Evolutionary conservation across 2,329 filamentous ascomycete species (phyloP), one percentile per base, ranked within the genome.

Genomic region (Penicillium verrucosum): DNA sequence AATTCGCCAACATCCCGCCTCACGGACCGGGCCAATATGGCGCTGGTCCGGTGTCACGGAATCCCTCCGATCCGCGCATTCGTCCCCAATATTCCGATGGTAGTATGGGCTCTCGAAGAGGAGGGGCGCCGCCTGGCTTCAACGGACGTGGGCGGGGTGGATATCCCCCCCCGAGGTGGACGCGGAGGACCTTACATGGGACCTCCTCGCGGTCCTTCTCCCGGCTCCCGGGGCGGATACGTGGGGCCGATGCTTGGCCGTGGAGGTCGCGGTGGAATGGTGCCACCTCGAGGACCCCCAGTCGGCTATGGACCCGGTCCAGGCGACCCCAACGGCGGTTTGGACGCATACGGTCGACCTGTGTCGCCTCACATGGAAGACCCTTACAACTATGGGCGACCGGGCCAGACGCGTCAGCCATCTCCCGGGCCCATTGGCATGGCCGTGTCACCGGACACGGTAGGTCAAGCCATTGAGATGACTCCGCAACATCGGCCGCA

Each of bases 401-500:
- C 34, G 14, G 54, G 52, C 11, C 56, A 57, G 16, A 60, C 58
- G 51, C 68, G 69, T 38, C 66, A 70, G 25, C 70, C 68, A 10
- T 73, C 73, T 16, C 70, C 70, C 1, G 67, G 67, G 5, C 65
- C 69, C 2, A 69, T 71, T 56, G 70, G 67, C 43, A 73, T 73
- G 70, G 69, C 70, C 2, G 56, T 71, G 8, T 70, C 70, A 12
- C 71, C 73, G 25, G 74, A 77, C 27, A 66, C 66, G 14, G 69
- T 86, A 12, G 86, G 86, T 10, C 87, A 88, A 67, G 85, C 88
- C 3, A 83, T 92, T 51, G 91, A 94, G 71, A 92, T 95, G 89
- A 88, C 92, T 70, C 86, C 87, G 34, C 79, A 81, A n/a, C 79
- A 79, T n/a, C 81, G 81, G 38, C 81, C 79, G 52, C 52, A 50